Conservation (phyloP, 1,139 yeast genomes). For the Scheffersomyces cryptocercus region DNA sequence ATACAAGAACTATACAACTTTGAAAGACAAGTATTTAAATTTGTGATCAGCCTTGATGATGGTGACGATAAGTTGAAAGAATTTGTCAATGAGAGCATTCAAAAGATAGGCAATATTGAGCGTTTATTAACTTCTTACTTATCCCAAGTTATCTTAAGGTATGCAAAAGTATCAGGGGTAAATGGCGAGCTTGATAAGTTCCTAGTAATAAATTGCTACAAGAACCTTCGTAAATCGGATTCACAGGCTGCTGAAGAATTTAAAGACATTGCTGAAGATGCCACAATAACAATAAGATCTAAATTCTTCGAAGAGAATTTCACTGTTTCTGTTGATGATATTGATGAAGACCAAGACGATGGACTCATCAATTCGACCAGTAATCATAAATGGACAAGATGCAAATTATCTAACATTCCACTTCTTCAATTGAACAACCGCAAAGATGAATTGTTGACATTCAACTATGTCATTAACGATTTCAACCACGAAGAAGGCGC, state of each 20-base stretch:
- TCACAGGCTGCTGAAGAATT: slow-evolving; percentile 2
- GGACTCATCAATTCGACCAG: slow-evolving; percentile 27
- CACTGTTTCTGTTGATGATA: slow-evolving; percentile 13
- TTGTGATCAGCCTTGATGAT: slow-evolving; percentile 12
- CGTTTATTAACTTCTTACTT: slow-evolving; percentile 16
- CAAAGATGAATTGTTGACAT: slow-evolving; percentile 34
- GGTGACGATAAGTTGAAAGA: slow-evolving; percentile 1
- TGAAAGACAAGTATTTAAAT: slow-evolving; percentile 21
- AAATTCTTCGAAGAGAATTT: slow-evolving; percentile 32
- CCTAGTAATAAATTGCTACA: slow-evolving; percentile 22
- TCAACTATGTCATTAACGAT: slow-evolving; percentile 27
- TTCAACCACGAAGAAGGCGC: slow-evolving; percentile 9
- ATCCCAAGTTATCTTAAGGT: slow-evolving; percentile 18
- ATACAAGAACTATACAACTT: slow-evolving; percentile 32
- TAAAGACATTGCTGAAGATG: slow-evolving; percentile 13
- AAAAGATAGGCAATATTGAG: slow-evolving; percentile 17
- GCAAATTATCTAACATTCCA: slow-evolving; percentile 40
- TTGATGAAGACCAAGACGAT: slow-evolving; percentile 13
- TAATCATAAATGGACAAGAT: slow-evolving; percentile 40
- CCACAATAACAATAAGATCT: slow-evolving; percentile 25
- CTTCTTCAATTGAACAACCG: slow-evolving; percentile 34
- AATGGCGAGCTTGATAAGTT: slow-evolving; percentile 27
- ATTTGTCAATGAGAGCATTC: slow-evolving; percentile 7
- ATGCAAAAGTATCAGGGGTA: slow-evolving; percentile 5
- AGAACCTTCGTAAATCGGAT: slow-evolving; percentile 11